Evolutionary conservation across 2,329 filamentous ascomycete species (phyloP).

Genomic region (Lithohypha guttulata): DNA sequence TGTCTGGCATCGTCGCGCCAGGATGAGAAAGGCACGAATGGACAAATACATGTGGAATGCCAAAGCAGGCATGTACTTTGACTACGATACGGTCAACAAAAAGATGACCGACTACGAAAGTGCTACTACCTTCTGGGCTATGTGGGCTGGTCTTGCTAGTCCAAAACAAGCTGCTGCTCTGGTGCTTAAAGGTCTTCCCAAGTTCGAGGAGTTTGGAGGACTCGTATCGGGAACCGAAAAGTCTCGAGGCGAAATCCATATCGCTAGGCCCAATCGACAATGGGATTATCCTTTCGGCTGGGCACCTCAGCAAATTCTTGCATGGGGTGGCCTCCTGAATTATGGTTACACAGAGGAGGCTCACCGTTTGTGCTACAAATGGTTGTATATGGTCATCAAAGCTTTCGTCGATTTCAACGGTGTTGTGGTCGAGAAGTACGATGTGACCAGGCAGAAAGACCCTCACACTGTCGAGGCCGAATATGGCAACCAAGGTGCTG

Average conservation of each 20-base stretch:
- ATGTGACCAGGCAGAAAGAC: constrained; percentile 81
- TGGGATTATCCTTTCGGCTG: constrained; percentile 99
- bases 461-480: constrained; percentile 92
- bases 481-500: constrained; percentile 90
- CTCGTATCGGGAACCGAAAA: constrained; percentile 81
- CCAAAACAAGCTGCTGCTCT: constrained; percentile 77
- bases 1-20: constrained; percentile 80
- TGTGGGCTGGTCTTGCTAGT: constrained; percentile 85
- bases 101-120: constrained; percentile 76
- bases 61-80: constrained; percentile 89
- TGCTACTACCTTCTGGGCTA: constrained; percentile 90
- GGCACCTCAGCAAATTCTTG: constrained; percentile 97
- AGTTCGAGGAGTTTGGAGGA: constrained; percentile 79
- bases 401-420: constrained; percentile 98
- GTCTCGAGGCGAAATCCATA: constrained; percentile 67
- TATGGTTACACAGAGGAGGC: constrained; percentile 90
- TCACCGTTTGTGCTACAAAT: constrained; percentile 83
- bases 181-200: constrained; percentile 69
- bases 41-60: constrained; percentile 94
- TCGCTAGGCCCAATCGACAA: constrained; percentile 84
- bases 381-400: constrained; percentile 97
- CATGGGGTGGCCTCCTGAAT: constrained; percentile 83
- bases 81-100: constrained; percentile 80
- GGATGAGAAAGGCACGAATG: constrained; percentile 71
- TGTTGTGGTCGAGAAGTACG: constrained; percentile 97